Percentiles rank a stretch among this genome's conserved stretches.
phyloP scores from a whole-genome alignment of 352 stramenopile species.

The Globisporangium mamillatum region DNA sequence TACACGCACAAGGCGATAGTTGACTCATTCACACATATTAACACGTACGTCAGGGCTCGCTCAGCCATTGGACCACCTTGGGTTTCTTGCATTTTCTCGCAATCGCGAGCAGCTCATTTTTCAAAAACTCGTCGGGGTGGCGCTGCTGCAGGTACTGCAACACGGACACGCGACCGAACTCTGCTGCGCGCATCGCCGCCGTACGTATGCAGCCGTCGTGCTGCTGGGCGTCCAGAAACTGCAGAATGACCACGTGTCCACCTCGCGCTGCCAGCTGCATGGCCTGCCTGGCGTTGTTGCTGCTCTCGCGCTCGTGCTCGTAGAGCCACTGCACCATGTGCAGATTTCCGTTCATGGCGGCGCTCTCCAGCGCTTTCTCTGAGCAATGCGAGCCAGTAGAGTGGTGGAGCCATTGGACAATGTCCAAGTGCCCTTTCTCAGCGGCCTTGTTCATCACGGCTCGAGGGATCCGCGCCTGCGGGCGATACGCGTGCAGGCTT shows the following conservation, averaged over 20 bases:
- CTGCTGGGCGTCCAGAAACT: not conserved
- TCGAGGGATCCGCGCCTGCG: not conserved
- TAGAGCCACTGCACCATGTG: slow-evolving; percentile 10
- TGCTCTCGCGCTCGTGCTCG: not conserved
- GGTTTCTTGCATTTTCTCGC: not conserved
- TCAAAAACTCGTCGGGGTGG: not conserved
- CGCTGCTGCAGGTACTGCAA: slow-evolving; percentile 9
- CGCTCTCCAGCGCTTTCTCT: slow-evolving; percentile 8
- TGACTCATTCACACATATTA: not conserved
- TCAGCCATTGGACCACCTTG: not conserved
- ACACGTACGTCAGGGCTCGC: not conserved
- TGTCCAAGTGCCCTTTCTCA: not conserved
- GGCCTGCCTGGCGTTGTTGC: not conserved
- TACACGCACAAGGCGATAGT: not conserved
- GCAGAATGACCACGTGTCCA: slow-evolving; percentile 13
- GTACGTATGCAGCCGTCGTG: not conserved
- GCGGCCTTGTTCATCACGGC: slow-evolving; percentile 6
- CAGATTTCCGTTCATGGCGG: slow-evolving; percentile 6
- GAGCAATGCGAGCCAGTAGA: not conserved
- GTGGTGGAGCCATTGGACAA: slow-evolving; percentile 5
- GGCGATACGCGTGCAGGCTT: slow-evolving; percentile 10
- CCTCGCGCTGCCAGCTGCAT: slow-evolving; percentile 8
- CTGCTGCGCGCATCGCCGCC: slow-evolving; percentile 3
- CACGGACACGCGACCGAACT: slow-evolving; percentile 4
- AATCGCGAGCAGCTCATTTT: slow-evolving; percentile 1